phyloP scores from a whole-genome alignment of 768 basidiomycete species.

The Calocybe indica region DNA sequence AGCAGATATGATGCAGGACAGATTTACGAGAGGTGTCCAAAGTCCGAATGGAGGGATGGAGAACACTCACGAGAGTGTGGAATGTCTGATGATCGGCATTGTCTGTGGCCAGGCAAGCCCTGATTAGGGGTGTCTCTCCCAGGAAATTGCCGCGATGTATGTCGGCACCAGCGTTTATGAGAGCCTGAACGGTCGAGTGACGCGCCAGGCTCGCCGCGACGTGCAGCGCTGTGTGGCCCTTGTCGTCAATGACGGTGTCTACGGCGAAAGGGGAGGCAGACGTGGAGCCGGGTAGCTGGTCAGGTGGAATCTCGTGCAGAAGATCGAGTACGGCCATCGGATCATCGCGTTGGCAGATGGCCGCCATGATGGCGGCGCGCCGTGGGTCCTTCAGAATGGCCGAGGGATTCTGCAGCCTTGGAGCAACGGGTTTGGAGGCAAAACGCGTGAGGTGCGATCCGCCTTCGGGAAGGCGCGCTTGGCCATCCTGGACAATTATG shows the following conservation, averaged over 20 bases:
- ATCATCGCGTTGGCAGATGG: slow-evolving; percentile 69
- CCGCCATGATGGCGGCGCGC: slow-evolving; percentile 55
- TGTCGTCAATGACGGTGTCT: slow-evolving; percentile 87
- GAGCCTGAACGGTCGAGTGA: slow-evolving; percentile 55
- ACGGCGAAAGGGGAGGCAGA: slow-evolving; percentile 26
- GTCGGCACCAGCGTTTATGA: slow-evolving; percentile 79
- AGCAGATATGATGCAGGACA: slow-evolving; percentile 87
- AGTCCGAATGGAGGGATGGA: slow-evolving; percentile 77
- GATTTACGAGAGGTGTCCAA: slow-evolving; percentile 83
- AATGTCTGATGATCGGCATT: slow-evolving; percentile 79
- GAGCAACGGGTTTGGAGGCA: slow-evolving; percentile 57
- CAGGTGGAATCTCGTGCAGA: slow-evolving; percentile 56
- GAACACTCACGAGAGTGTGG: slow-evolving; percentile 49
- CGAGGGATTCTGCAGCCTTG: slow-evolving; percentile 47
- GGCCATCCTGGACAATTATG: slow-evolving; percentile 35
- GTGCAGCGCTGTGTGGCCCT: slow-evolving; percentile 92
- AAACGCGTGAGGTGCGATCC: slow-evolving; percentile 51
- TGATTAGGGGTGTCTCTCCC: slow-evolving; percentile 92
- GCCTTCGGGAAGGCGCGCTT: slow-evolving; percentile 41
- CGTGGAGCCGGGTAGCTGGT: slow-evolving; percentile 27
- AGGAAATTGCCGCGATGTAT: slow-evolving; percentile 86
- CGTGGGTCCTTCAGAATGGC: slow-evolving; percentile 49
- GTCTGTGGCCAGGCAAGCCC: slow-evolving; percentile 86
- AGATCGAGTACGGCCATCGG: slow-evolving; percentile 54
- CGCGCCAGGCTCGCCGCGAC: slow-evolving; percentile 85